Percentiles rank a stretch among this genome's conserved stretches.
phyloP scores from a whole-genome alignment of 805 yeast species.

The Alloascoidea africana region DNA sequence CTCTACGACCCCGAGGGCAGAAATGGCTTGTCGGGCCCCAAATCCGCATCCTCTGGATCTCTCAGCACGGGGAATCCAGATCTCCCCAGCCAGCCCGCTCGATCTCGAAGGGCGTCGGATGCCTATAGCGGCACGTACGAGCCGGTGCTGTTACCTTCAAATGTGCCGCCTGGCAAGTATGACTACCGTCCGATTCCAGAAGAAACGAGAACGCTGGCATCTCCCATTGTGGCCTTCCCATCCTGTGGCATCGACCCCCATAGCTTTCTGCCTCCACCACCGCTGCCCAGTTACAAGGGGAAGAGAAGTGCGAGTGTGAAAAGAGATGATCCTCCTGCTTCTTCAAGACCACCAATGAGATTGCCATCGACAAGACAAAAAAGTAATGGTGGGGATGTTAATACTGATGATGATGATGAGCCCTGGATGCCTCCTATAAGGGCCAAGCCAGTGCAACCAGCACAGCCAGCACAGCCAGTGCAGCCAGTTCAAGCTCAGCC shows the following conservation, averaged over 20 bases:
- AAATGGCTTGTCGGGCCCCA: too few relatives aligned
- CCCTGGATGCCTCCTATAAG: too few relatives aligned
- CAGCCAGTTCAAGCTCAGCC: too few relatives aligned
- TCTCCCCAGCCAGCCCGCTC: neutral
- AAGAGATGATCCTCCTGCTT: too few relatives aligned
- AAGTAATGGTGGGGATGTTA: too few relatives aligned
- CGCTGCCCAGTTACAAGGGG: neutral
- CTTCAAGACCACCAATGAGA: too few relatives aligned
- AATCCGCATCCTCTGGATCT: neutral
- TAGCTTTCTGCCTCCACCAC: conserved; percentile 1
- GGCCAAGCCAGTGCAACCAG: too few relatives aligned
- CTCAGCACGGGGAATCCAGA: neutral
- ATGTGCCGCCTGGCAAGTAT: conserved; percentile 1
- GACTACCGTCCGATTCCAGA: neutral
- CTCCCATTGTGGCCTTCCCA: conserved; percentile 1
- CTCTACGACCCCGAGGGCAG: neutral
- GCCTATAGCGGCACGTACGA: neutral
- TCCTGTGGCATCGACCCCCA: neutral
- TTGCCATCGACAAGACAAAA: too few relatives aligned
- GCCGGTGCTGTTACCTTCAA: neutral
- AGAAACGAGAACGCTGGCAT: conserved; percentile 1
- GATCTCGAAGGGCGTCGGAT: neutral
- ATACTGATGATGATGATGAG: too few relatives aligned
- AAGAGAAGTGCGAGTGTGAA: too few relatives aligned
- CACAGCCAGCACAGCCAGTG: too few relatives aligned